These are phyloP conservation scores for Euphorbia tirucalli DNA, from an alignment of 345 rosid genomes.

Conservation along the genomic window DNA sequence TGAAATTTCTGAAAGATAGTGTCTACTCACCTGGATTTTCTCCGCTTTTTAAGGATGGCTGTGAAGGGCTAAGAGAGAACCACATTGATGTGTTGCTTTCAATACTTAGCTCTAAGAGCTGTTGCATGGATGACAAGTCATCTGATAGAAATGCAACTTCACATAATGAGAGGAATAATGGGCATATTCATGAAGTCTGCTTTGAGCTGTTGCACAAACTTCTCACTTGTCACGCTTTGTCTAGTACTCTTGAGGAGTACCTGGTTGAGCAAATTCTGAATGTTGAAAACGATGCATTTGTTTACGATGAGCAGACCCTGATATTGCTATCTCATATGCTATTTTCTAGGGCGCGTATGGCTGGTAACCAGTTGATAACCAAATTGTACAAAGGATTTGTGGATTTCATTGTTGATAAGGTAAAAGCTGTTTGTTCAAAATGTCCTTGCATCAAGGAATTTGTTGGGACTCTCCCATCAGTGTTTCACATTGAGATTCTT, in stretches of 20 bases:
- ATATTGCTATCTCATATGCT: constrained; percentile 69
- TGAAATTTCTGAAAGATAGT: constrained; percentile 69
- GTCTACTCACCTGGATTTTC: constrained; percentile 72
- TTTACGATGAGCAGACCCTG: constrained; percentile 70
- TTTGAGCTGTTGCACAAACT: constrained; percentile 71
- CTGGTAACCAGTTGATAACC: constrained; percentile 66
- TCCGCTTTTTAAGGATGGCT: constrained; percentile 67
- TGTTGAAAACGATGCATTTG: constrained; percentile 61
- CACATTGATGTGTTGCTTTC: constrained; percentile 82
- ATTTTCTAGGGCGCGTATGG: constrained; percentile 52
- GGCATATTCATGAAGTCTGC: constrained; percentile 53
- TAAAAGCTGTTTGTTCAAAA: constrained; percentile 40
- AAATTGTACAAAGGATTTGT: constrained; percentile 56
- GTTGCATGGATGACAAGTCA: constrained; percentile 44
- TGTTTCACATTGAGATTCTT: constrained; percentile 86
- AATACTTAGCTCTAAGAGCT: constrained; percentile 46
- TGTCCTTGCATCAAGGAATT: constrained; percentile 60
- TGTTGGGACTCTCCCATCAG: constrained; percentile 72
- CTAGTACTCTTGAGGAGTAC: constrained; percentile 67
- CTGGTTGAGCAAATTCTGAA: constrained; percentile 67
- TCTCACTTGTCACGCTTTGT: constrained; percentile 51
- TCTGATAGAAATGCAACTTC: constrained; percentile 42
- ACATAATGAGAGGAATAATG: constrained; percentile 59
- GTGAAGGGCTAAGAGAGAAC: constrained; percentile 49
- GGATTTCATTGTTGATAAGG: constrained; percentile 60